Conservation (phyloP, 2,329 filamentous ascomycete species). For the Teratosphaeria nubilosa region DNA sequence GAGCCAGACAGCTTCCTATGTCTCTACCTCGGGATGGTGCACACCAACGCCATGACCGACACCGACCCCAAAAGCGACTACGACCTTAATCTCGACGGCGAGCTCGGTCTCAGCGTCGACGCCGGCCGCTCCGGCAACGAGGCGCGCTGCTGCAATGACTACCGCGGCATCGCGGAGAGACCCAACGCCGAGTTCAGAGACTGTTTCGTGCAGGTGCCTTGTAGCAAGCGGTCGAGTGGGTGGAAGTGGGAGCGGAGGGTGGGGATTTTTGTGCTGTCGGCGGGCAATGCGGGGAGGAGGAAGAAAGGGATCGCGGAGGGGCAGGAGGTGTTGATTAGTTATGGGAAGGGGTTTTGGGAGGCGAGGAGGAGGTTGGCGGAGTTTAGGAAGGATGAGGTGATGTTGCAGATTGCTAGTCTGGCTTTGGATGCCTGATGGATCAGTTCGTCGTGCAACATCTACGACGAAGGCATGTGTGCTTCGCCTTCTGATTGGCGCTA, state of each 20-base stretch:
- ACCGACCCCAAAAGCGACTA: conserved; percentile 38
- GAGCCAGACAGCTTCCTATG: conserved; percentile 37
- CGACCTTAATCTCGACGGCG: conserved; percentile 42
- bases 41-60: conserved; percentile 34
- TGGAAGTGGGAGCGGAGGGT: conserved; percentile 37
- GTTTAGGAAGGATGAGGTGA: conserved; percentile 19
- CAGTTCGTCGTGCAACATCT: too few relatives aligned
- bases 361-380: conserved; percentile 13
- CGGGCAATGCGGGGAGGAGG: conserved; percentile 39
- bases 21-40: conserved; percentile 41
- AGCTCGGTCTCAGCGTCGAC: conserved; percentile 39
- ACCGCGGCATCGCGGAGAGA: conserved; percentile 36
- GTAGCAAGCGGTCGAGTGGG: conserved; percentile 25
- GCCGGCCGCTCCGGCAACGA: conserved; percentile 41
- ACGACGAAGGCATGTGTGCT: neutral
- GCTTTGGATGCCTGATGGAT: conserved; percentile 15
- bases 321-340: conserved; percentile 44
- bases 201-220: conserved; percentile 28
- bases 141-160: conserved; percentile 45
- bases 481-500: neutral
- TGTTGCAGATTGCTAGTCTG: conserved; percentile 16
- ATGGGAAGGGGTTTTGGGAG: conserved; percentile 36
- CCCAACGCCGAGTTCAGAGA: conserved; percentile 31
- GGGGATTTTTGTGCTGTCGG: conserved; percentile 40
- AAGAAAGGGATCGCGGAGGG: conserved; percentile 38